These are phyloP conservation scores for Setaria viridis DNA, from an alignment of 202 grass and related monocot genomes.

Conservation along the genomic window DNA sequence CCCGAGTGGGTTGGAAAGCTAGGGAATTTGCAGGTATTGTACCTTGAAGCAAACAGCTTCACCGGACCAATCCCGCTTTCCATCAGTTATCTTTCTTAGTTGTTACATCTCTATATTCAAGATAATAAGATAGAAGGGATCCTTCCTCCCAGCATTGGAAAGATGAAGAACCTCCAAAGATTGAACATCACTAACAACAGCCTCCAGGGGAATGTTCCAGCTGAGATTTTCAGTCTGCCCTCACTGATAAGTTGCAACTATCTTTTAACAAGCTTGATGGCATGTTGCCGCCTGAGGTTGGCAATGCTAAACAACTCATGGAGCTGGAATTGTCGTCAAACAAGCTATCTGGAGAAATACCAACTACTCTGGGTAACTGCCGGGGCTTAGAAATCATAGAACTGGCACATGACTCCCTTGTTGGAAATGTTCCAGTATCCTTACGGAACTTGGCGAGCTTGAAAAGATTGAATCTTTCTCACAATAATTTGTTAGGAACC, in stretches of 20 bases:
- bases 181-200: slow-evolving; percentile 35
- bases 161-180: slow-evolving; percentile 21
- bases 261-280: slow-evolving; percentile 33
- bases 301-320: slow-evolving; percentile 34
- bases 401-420: slow-evolving; percentile 25
- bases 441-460: slow-evolving; percentile 20
- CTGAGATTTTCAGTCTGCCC: slow-evolving; percentile 25
- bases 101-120: slow-evolving; percentile 16
- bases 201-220: slow-evolving; percentile 27
- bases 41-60: slow-evolving; percentile 23
- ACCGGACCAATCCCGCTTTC: slow-evolving; percentile 20
- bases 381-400: slow-evolving; percentile 21
- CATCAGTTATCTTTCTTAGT: slow-evolving; percentile 32
- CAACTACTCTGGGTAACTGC: slow-evolving; percentile 26
- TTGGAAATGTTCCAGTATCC: slow-evolving; percentile 32
- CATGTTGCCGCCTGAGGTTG: slow-evolving; percentile 9
- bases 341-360: slow-evolving; percentile 36
- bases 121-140: slow-evolving; percentile 14
- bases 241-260: slow-evolving; percentile 11
- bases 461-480: slow-evolving; percentile 37
- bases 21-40: slow-evolving; percentile 22
- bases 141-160: slow-evolving; percentile 14
- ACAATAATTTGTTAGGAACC: slow-evolving; percentile 42
- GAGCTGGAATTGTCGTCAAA: slow-evolving; percentile 42
- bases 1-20: slow-evolving; percentile 30